These are phyloP conservation scores for Bipolaris cookei DNA, from an alignment of 2,329 filamentous ascomycete genomes.

Conservation along the genomic window DNA sequence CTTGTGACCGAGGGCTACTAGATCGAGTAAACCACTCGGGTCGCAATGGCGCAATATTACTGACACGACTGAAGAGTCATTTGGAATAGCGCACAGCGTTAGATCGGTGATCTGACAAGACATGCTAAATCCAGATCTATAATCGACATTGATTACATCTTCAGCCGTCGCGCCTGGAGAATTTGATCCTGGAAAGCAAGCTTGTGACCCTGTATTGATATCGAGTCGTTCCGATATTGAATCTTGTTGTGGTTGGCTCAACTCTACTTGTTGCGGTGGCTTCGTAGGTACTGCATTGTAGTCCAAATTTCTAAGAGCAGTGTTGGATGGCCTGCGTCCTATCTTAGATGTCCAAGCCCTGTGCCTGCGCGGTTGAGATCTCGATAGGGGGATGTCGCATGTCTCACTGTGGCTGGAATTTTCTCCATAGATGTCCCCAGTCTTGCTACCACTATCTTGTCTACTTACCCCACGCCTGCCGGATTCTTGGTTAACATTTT, in stretches of 20 bases:
- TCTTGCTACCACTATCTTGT: conserved; percentile 6
- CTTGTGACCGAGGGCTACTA: not conserved
- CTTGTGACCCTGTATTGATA: too few species aligned
- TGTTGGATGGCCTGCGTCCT: conserved; percentile 6
- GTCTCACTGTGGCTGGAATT: conserved; percentile 1
- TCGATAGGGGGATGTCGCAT: conserved; percentile 1
- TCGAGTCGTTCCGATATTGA: too few species aligned
- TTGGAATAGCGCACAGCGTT: too few species aligned
- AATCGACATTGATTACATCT: too few species aligned
- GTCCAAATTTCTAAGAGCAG: conserved; percentile 8
- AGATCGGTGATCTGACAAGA: too few species aligned
- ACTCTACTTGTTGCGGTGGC: conserved; percentile 1
- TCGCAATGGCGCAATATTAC: too few species aligned
- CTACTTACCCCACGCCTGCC: not conserved
- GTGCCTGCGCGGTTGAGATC: not conserved
- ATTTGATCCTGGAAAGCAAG: too few species aligned
- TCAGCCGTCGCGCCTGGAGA: too few species aligned
- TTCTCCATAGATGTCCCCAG: not conserved
- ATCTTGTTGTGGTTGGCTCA: too few species aligned
- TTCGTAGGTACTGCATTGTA: conserved; percentile 4
- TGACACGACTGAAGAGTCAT: too few species aligned
- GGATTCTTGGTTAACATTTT: conserved; percentile 1
- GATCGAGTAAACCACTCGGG: too few species aligned
- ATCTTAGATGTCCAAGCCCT: conserved; percentile 1
- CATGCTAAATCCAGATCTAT: too few species aligned